Conservation (phyloP, 2,329 filamentous ascomycete species). For the Lizonia empirigonia region DNA sequence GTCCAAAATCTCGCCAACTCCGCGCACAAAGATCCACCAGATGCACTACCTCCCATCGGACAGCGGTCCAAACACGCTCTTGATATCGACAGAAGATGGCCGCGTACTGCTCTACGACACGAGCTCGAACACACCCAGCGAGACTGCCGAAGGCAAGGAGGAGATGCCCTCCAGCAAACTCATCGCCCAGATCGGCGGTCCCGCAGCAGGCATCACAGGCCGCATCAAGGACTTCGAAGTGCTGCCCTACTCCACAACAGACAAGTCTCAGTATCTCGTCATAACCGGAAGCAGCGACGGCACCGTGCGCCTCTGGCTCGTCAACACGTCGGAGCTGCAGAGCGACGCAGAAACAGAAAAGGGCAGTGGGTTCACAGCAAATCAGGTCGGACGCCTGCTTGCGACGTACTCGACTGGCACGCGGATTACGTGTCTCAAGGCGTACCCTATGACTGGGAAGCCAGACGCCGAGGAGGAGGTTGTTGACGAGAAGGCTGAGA, state of each 20-base stretch:
- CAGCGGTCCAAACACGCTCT: slow-evolving; percentile 64
- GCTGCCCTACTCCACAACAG: slow-evolving; percentile 53
- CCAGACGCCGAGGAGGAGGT: slow-evolving; percentile 37
- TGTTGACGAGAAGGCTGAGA: slow-evolving; percentile 22
- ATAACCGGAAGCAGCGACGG: slow-evolving; percentile 85
- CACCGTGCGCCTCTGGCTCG: slow-evolving; percentile 75
- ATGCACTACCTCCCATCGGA: slow-evolving; percentile 69
- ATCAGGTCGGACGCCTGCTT: slow-evolving; percentile 68
- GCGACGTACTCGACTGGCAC: slow-evolving; percentile 84
- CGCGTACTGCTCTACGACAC: slow-evolving; percentile 83
- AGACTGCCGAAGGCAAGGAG: slow-evolving; percentile 42
- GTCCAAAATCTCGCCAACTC: slow-evolving; percentile 71
- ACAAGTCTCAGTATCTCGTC: slow-evolving; percentile 57
- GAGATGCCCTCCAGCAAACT: slow-evolving; percentile 64
- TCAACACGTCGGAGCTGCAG: slow-evolving; percentile 49
- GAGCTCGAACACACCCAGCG: slow-evolving; percentile 53
- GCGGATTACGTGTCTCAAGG: slow-evolving; percentile 84
- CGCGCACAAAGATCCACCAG: slow-evolving; percentile 81
- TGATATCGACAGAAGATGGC: slow-evolving; percentile 88
- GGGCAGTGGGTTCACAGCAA: slow-evolving; percentile 34
- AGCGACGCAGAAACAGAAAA: slow-evolving; percentile 17
- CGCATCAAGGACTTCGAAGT: slow-evolving; percentile 90
- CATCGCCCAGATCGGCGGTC: slow-evolving; percentile 79
- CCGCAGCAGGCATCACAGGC: slow-evolving; percentile 66
- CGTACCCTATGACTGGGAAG: slow-evolving; percentile 76